These are phyloP conservation scores for Rosellinia necatrix DNA, from an alignment of 2,329 filamentous ascomycete species.

Conservation along the genomic window DNA sequence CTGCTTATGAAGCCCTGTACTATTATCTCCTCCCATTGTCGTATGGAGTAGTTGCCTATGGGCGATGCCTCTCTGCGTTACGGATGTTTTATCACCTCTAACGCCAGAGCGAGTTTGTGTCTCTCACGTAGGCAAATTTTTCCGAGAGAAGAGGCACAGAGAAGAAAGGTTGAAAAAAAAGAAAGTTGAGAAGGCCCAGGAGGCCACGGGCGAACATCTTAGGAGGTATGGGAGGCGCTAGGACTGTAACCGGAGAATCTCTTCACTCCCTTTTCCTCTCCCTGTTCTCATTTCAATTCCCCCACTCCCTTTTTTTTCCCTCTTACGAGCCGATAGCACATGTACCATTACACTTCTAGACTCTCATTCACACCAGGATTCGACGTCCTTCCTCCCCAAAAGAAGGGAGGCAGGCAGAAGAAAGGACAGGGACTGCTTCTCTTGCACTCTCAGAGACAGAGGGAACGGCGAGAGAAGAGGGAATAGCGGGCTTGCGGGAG, in stretches of 20 bases:
- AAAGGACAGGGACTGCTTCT: not conserved
- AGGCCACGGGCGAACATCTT: not conserved
- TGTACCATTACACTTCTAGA: conserved; percentile 37
- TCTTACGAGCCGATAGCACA: conserved; percentile 18
- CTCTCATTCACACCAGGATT: conserved; percentile 35
- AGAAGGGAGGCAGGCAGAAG: conserved; percentile 18
- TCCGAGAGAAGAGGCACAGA: not conserved
- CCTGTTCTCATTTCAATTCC: not conserved
- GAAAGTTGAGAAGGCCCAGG: too few species aligned
- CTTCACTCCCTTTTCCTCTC: not conserved
- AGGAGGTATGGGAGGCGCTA: conserved; percentile 7
- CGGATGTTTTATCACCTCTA: not conserved
- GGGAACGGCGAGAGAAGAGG: not conserved
- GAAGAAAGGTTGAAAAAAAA: too few species aligned
- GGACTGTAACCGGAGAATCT: conserved; percentile 30
- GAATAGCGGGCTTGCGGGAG: not conserved
- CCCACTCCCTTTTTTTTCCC: too few species aligned
- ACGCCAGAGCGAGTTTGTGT: not conserved
- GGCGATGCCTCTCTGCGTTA: too few species aligned
- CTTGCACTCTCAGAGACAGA: conserved; percentile 2
- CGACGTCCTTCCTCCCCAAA: conserved; percentile 21
- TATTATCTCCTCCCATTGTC: conserved; percentile 10
- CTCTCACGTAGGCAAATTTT: not conserved
- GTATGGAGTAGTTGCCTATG: not conserved
- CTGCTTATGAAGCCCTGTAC: conserved; percentile 28